Evolutionary conservation across 768 basidiomycete genomes (phyloP).

Genomic region (Podaxis mareebaensis): DNA sequence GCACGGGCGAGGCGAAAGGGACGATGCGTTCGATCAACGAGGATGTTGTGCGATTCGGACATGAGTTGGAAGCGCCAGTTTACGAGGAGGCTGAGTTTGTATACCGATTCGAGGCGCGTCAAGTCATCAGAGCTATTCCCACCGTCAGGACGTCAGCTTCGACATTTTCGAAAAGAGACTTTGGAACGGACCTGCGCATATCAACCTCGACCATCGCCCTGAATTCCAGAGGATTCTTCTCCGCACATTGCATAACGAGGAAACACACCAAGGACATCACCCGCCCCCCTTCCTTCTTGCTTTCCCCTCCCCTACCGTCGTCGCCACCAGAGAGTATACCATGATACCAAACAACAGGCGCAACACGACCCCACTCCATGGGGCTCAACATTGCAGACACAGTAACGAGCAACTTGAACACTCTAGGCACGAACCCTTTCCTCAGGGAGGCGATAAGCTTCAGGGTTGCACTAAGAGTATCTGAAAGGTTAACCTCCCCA

Average conservation of each 20-base stretch:
- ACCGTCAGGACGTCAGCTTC: neutral
- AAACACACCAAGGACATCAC: constrained; percentile 39
- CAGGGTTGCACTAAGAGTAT: constrained; percentile 36
- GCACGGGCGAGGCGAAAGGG: constrained; percentile 74
- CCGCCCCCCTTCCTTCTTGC: neutral
- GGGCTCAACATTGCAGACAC: constrained; percentile 54
- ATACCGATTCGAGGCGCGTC: constrained; percentile 52
- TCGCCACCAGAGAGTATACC: constrained; percentile 44
- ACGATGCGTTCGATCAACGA: constrained; percentile 60
- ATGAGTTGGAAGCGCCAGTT: constrained; percentile 73
- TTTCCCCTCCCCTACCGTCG: constrained; percentile 11
- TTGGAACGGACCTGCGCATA: constrained; percentile 47
- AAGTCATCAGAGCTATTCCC: constrained; percentile 44
- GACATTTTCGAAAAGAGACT: neutral
- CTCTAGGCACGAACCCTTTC: constrained; percentile 45
- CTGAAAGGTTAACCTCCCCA: constrained; percentile 29
- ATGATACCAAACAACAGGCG: constrained; percentile 57
- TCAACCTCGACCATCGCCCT: constrained; percentile 53
- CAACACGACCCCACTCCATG: constrained; percentile 52
- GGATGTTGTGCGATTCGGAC: constrained; percentile 48
- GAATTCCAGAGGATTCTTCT: constrained; percentile 54
- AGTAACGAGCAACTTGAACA: constrained; percentile 62
- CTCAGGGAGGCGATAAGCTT: constrained; percentile 44
- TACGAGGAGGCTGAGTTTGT: constrained; percentile 54
- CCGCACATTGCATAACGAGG: constrained; percentile 72